phyloP scores from a whole-genome alignment of 2,329 filamentous ascomycete species.

The Mollisia scopiformis region DNA sequence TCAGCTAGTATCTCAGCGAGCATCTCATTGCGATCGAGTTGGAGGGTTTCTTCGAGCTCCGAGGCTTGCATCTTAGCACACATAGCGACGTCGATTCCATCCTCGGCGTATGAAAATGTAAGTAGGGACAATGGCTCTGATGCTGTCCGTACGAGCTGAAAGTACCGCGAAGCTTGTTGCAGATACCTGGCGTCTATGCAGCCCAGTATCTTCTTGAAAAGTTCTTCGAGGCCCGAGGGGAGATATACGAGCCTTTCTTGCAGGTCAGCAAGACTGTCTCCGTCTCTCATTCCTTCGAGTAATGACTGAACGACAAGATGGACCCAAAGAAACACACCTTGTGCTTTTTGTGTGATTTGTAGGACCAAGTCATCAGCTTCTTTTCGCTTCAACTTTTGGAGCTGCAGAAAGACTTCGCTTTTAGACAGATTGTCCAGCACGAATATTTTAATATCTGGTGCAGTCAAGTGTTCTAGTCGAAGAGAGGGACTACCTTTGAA shows the following conservation, averaged over 20 bases:
- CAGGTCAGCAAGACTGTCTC: conserved; percentile 11
- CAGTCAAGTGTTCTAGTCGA: conserved; percentile 10
- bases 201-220: conserved; percentile 18
- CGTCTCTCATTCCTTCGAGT: conserved; percentile 11
- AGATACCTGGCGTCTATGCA: conserved; percentile 13
- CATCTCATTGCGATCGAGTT: no score
- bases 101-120: conserved; percentile 10
- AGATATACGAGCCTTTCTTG: not conserved
- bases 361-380: not conserved
- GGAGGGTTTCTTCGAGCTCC: conserved; percentile 3
- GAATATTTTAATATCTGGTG: conserved; percentile 9
- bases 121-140: conserved; percentile 12
- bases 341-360: conserved; percentile 4
- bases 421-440: conserved; percentile 2
- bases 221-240: conserved; percentile 10
- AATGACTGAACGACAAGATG: conserved; percentile 15
- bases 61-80: not conserved
- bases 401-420: not conserved
- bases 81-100: conserved; percentile 11
- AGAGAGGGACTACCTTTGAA: conserved; percentile 2
- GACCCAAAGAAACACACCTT: conserved; percentile 25
- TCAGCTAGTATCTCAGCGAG: no score
- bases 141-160: conserved; percentile 11
- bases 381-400: not conserved
- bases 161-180: conserved; percentile 11